Base-by-base conservation (phyloP, 140 eudicot genomes). In the Erigeron philadelphicus region DNA sequence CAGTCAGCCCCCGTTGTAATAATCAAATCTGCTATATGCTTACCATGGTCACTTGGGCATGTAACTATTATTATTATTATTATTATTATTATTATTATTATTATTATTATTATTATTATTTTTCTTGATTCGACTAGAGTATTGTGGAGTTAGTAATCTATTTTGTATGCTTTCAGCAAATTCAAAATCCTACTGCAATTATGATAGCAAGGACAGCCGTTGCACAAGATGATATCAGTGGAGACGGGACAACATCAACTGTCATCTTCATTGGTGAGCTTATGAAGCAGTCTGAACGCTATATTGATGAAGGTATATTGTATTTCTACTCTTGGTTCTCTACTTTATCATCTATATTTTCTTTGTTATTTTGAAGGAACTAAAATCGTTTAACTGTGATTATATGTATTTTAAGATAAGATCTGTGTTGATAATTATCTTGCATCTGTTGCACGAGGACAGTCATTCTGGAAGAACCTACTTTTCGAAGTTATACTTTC, bases 121-220 rank as follows among this genome's bases (percentile, higher is more conserved):
- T 41, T 60, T 40, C 40, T 31, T 31, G 38, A 31, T 31, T 31
- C 38, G 4, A 31, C 38, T 31, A 31, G 38, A 31, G 38, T 31
- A 31, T 31, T 2, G 38, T 31, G 4, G 38, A 31, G 38, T 31
- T 45, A 40, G 13, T 16, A 15, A 49, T 62, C 9, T 21, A 11
- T 1, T 47, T 66, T 23, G 64, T 50, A 57, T 71, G 68, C 19
- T 70, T 82, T 43, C 79, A 93, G 98, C 98, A 93, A 93, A 93
- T 93, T 41, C 98, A 93, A 82, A 93, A 87, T 66, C 98, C 98
- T 58, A 89, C 98, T n/a, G 96, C 95, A 40, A 87, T 93, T 50
- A 93, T 93, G 98, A 93, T 93, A 67, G 98, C 98, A 47, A 87
- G 98, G 71, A 93, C 98, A 68, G 98, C 96, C 76, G 98, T 93